Evolutionary conservation across 1,284 basidiomycete genomes (phyloP), one percentile per base, ranked within the genome.

Genomic region (Pseudozyma tsukubaensis): DNA sequence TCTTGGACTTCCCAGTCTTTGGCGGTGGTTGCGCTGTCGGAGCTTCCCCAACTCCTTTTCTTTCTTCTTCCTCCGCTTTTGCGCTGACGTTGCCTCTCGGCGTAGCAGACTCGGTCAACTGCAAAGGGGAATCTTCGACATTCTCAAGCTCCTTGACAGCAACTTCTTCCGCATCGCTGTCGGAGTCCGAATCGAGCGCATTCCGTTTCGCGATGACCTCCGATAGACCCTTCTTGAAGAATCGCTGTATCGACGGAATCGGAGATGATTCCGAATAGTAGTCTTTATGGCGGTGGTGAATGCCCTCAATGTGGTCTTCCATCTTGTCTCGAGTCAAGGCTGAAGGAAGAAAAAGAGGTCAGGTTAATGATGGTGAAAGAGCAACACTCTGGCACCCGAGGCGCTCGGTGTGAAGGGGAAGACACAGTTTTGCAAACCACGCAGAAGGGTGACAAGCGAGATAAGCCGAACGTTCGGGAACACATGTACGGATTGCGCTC

Each of bases 181-280:
- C 74, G 14, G 64, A 60, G 18, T 77, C 75, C 1, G 65, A 68
- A 19, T 61, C 69, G 29, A 48, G 29, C n/a, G 12, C 24, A 11
- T 61, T 56, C 50, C 60, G 57, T 52, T 63, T 70, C 2, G 67
- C 55, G 24, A 76, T 47, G 39, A 76, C 65, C 29, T 77, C 70
- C 3, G 56, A 43, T 5, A 73, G 32, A 9, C 73, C 74, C 48
- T 63, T 66, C 36, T 70, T 59, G 49, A 76, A 65, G 53, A 74
- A 78, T 2, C 76, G 37, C 52, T 78, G 72, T 19, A 78, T 61
- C 18, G 66, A 67, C 11, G 76, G 76, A 29, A 78, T 67, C 16
- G 76, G 76, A 16, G 58, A 57, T 34, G 45, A 45, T 21, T 66
- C 58, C 7, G 55, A 60, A 47, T 76, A 78, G 48, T 71, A 60